Conservation (phyloP, 352 stramenopile species). For the Aphanomyces euteiches region DNA sequence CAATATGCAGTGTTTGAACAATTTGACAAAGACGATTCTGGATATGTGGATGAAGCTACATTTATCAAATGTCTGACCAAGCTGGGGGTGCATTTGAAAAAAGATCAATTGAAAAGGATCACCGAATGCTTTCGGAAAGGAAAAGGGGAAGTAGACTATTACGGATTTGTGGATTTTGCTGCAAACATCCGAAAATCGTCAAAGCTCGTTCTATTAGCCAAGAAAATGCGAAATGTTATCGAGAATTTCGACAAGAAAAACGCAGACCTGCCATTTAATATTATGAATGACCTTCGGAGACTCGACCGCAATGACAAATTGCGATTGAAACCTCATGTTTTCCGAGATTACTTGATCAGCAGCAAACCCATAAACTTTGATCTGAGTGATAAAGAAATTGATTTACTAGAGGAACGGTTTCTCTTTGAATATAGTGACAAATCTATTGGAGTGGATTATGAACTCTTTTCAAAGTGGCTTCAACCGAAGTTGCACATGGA, state of each 20-base stretch:
- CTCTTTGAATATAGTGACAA: constrained; percentile 62
- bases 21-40: constrained; percentile 45
- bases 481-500: constrained; percentile 64
- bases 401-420: constrained; percentile 46
- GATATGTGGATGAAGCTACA: constrained; percentile 37
- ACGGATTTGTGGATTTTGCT: constrained; percentile 58
- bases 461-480: constrained; percentile 64
- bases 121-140: constrained; percentile 41
- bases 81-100: constrained; percentile 48
- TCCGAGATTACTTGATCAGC: neutral
- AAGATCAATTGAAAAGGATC: constrained; percentile 41
- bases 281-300: constrained; percentile 43
- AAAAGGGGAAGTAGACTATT: constrained; percentile 46
- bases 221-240: constrained; percentile 49
- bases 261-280: constrained; percentile 45
- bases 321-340: neutral
- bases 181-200: constrained; percentile 61
- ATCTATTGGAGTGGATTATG: constrained; percentile 58
- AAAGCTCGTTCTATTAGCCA: constrained; percentile 47
- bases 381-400: constrained; percentile 41
- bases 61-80: constrained; percentile 63
- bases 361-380: constrained; percentile 34
- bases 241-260: constrained; percentile 45
- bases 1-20: constrained; percentile 39
- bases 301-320: constrained; percentile 42